Evolutionary conservation across 768 basidiomycete species (phyloP).

Genomic region (Ramaria sp.): DNA sequence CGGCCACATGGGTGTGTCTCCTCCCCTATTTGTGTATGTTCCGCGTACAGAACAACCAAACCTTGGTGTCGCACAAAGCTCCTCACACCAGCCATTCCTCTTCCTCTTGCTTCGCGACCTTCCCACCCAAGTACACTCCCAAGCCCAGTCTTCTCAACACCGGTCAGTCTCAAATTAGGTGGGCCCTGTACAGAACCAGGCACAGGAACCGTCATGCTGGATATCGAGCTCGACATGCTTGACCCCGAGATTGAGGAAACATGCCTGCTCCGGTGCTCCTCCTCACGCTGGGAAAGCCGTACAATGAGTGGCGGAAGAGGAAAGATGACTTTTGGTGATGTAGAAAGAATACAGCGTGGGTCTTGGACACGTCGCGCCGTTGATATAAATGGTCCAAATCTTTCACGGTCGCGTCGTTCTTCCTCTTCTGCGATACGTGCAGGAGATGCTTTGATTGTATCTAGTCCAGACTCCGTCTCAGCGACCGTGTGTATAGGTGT

Average conservation of each 20-base stretch:
- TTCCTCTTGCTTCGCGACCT: slow-evolving; percentile 28
- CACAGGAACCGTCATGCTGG: not conserved
- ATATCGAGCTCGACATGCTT: not conserved
- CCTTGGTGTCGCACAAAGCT: slow-evolving; percentile 53
- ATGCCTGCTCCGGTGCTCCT: slow-evolving; percentile 13
- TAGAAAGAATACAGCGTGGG: slow-evolving; percentile 34
- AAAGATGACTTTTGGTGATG: slow-evolving; percentile 41
- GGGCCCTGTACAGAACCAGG: not conserved
- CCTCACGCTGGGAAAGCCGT: slow-evolving; percentile 42
- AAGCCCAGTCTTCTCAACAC: slow-evolving; percentile 47
- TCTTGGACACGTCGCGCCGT: slow-evolving; percentile 32
- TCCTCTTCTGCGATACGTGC: not conserved
- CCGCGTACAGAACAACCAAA: slow-evolving; percentile 39
- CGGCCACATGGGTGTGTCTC: slow-evolving; percentile 28
- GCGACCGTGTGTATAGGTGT: not conserved
- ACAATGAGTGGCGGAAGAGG: slow-evolving; percentile 37
- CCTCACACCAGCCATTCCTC: slow-evolving; percentile 35
- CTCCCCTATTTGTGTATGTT: slow-evolving; percentile 21
- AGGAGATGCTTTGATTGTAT: not conserved
- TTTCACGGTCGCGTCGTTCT: slow-evolving; percentile 4
- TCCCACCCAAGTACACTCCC: slow-evolving; percentile 53
- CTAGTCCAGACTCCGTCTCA: not conserved
- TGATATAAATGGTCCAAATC: slow-evolving; percentile 25
- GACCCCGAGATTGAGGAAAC: not conserved
- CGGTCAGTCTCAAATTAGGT: slow-evolving; percentile 31